Percentiles rank a stretch among this genome's conserved stretches.
phyloP scores from a whole-genome alignment of 495 filamentous ascomycete genomes.

The Evansstolkia leycettana region DNA sequence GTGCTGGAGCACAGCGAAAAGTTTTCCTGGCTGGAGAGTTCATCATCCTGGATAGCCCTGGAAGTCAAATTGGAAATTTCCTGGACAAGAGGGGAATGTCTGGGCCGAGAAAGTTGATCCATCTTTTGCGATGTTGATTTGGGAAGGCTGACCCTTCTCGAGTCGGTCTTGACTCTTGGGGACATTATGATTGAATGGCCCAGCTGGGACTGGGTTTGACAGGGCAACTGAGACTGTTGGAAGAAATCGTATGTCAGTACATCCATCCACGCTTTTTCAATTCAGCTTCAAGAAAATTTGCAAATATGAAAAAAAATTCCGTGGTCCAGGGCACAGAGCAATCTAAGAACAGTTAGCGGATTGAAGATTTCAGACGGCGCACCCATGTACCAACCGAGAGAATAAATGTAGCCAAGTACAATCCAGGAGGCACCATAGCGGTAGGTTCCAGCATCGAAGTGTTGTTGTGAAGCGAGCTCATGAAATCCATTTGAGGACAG shows the following conservation, averaged over 20 bases:
- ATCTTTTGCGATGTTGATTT: slow-evolving; percentile 19
- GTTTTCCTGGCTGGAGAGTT: slow-evolving; percentile 33
- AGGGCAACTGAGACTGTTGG: slow-evolving; percentile 14
- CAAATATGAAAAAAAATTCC: slow-evolving; percentile 11
- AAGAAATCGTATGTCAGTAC: slow-evolving; percentile 23
- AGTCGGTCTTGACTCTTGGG: slow-evolving; percentile 24
- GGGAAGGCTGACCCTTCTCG: slow-evolving; percentile 23
- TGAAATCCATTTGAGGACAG: too few relatives aligned
- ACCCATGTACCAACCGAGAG: background rate
- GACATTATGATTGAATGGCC: slow-evolving; percentile 21
- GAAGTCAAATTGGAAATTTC: slow-evolving; percentile 30
- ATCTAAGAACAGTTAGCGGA: slow-evolving; percentile 5
- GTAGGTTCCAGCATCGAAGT: too few relatives aligned
- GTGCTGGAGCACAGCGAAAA: slow-evolving; percentile 31
- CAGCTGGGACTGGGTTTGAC: slow-evolving; percentile 4
- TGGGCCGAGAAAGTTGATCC: slow-evolving; percentile 19
- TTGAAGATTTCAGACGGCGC: slow-evolving; percentile 4
- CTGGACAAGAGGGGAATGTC: slow-evolving; percentile 24
- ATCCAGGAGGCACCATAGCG: too few relatives aligned
- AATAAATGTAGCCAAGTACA: too few relatives aligned
- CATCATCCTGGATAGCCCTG: slow-evolving; percentile 35
- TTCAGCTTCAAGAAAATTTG: slow-evolving; percentile 5
- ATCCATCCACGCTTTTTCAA: slow-evolving; percentile 13
- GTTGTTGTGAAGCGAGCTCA: too few relatives aligned
- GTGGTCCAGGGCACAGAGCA: slow-evolving; percentile 10